Evolutionary conservation across 495 filamentous ascomycete genomes (phyloP).

Genomic region (Talaromyces borbonicus): DNA sequence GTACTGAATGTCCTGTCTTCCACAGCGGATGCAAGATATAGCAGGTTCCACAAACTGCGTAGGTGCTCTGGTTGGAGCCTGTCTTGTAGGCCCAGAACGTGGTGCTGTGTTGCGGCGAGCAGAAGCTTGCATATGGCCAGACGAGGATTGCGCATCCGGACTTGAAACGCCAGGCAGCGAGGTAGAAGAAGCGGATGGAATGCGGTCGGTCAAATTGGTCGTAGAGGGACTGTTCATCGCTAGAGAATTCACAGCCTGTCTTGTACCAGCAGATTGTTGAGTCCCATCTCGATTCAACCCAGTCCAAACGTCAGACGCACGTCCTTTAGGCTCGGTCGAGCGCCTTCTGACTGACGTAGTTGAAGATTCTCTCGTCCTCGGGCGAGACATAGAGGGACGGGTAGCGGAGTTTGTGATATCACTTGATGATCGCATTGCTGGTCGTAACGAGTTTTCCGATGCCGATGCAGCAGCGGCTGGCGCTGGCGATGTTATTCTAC

Average conservation of each 20-base stretch:
- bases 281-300: constrained; percentile 19
- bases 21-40: constrained; percentile 61
- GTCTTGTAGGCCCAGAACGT: constrained; percentile 26
- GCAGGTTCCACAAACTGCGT: constrained; percentile 56
- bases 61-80: constrained; percentile 19
- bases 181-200: constrained; percentile 2
- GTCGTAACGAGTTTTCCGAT: constrained; percentile 28
- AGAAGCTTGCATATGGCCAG: constrained; percentile 13
- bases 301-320: constrained; percentile 22
- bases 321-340: constrained; percentile 30
- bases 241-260: constrained; percentile 15
- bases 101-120: constrained; percentile 9
- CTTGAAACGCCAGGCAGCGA: constrained; percentile 2
- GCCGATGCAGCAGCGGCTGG: constrained; percentile 24
- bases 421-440: constrained; percentile 30
- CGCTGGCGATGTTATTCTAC: constrained; percentile 29
- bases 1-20: constrained; percentile 60
- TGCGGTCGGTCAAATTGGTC: neutral
- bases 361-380: constrained; percentile 16
- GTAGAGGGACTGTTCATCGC: constrained; percentile 3
- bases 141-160: constrained; percentile 3
- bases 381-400: constrained; percentile 15
- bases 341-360: constrained; percentile 22
- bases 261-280: constrained; percentile 13
- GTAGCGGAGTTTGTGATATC: constrained; percentile 31